Percentiles rank a stretch among this genome's conserved stretches.
phyloP scores from a whole-genome alignment of 352 stramenopile genomes.

The Plasmopara viticola region DNA sequence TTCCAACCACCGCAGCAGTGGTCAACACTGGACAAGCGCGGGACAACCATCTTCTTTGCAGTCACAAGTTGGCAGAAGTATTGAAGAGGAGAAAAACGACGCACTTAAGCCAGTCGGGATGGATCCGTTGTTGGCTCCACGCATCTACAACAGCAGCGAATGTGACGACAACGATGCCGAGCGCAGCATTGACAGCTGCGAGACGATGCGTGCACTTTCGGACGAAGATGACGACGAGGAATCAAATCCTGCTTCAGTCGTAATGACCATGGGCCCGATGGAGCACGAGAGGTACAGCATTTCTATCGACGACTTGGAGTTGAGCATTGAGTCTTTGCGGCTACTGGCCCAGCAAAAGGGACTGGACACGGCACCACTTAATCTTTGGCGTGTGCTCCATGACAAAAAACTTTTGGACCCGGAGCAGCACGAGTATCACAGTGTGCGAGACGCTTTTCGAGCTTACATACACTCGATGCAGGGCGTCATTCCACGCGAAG shows the following conservation, averaged over 20 bases:
- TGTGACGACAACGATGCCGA: too few species aligned
- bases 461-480: constrained; percentile 26
- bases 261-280: constrained; percentile 11
- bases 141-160: too few species aligned
- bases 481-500: constrained; percentile 45
- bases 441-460: constrained; percentile 44
- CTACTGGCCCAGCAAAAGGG: constrained; percentile 27
- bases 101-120: too few species aligned
- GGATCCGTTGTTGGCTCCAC: too few species aligned
- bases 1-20: too few species aligned
- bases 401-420: constrained; percentile 42
- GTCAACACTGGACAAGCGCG: too few species aligned
- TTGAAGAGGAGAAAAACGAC: too few species aligned
- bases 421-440: constrained; percentile 37
- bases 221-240: not conserved
- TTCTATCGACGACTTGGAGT: constrained; percentile 28
- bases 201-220: too few species aligned
- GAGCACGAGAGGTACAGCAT: constrained; percentile 11
- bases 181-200: too few species aligned
- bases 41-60: too few species aligned
- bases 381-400: constrained; percentile 29
- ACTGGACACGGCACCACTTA: constrained; percentile 29
- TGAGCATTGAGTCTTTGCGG: constrained; percentile 27
- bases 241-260: constrained; percentile 6
- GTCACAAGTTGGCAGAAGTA: too few species aligned